phyloP scores from a whole-genome alignment of 345 rosid genomes.

The Moringa oleifera region DNA sequence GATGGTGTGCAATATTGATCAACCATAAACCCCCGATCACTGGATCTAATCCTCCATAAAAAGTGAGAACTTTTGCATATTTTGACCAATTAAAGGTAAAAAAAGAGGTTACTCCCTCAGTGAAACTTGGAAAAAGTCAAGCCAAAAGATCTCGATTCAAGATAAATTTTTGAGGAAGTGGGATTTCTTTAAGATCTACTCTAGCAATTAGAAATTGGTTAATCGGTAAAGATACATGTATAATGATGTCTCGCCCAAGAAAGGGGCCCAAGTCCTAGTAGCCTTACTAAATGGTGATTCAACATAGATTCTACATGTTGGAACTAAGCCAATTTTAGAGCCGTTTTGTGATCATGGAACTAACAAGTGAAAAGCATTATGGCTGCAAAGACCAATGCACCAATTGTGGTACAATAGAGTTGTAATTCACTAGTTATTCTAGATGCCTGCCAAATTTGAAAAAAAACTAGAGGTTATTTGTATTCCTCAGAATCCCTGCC shows the following conservation, averaged over 20 bases:
- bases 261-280: no score
- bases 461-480: no score
- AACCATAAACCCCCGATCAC: background rate
- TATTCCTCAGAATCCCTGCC: no score
- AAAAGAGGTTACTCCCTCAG: background rate
- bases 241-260: constrained; percentile 2
- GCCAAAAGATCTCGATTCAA: constrained; percentile 7
- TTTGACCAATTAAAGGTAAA: constrained; percentile 6
- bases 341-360: background rate
- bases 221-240: constrained; percentile 10
- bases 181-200: constrained; percentile 13
- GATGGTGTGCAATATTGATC: background rate
- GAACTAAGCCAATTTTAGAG: background rate
- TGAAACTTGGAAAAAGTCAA: no score
- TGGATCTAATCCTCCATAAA: no score
- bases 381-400: background rate
- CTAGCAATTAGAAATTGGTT: constrained; percentile 8
- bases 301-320: background rate
- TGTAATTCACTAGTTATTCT: background rate
- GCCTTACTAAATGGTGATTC: no score
- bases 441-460: no score
- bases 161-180: no score
- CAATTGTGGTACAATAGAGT: background rate
- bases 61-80: background rate
- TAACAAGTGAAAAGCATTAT: background rate